phyloP scores from a whole-genome alignment of 371 early-diverging fungal genomes.

The Gilbertella persicaria region DNA sequence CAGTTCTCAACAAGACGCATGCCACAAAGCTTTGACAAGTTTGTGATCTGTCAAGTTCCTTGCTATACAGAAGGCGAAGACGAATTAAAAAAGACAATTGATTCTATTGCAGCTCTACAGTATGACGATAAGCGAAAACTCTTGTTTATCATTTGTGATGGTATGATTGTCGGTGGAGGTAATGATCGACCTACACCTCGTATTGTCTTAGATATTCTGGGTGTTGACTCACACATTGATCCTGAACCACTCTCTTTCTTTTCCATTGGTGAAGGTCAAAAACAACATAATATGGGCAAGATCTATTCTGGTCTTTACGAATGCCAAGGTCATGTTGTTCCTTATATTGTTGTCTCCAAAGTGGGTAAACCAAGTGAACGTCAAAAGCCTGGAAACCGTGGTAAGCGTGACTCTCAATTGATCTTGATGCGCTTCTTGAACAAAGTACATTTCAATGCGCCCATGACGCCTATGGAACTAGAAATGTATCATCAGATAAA shows the following conservation, averaged over 20 bases:
- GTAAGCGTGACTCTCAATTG: constrained; percentile 84
- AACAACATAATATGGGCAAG: constrained; percentile 93
- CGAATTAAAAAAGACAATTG: constrained; percentile 89
- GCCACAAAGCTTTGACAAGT: constrained; percentile 81
- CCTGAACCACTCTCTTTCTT: constrained; percentile 88
- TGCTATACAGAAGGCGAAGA: constrained; percentile 98
- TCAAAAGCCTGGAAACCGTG: constrained; percentile 78
- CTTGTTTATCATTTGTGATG: constrained; percentile 88
- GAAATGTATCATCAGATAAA: constrained; percentile 91
- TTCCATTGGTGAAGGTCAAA: constrained; percentile 83
- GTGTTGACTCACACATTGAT: constrained; percentile 75
- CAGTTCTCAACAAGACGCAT: constrained; percentile 70
- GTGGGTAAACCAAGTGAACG: constrained; percentile 78
- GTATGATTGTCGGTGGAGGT: constrained; percentile 93
- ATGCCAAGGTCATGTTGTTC: constrained; percentile 82
- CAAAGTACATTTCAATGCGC: constrained; percentile 68
- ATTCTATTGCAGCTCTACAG: constrained; percentile 83
- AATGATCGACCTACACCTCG: constrained; percentile 96
- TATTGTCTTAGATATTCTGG: constrained; percentile 92
- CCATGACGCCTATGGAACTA: constrained; percentile 86
- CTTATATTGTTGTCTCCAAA: constrained; percentile 94
- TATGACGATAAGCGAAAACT: constrained; percentile 96
- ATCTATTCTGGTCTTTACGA: constrained; percentile 97
- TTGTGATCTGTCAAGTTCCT: constrained; percentile 87
- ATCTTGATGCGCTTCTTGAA: constrained; percentile 79